Evolutionary conservation across 192 early-diverging fungal genomes (phyloP).

Genomic region (Coemansia sp.): DNA sequence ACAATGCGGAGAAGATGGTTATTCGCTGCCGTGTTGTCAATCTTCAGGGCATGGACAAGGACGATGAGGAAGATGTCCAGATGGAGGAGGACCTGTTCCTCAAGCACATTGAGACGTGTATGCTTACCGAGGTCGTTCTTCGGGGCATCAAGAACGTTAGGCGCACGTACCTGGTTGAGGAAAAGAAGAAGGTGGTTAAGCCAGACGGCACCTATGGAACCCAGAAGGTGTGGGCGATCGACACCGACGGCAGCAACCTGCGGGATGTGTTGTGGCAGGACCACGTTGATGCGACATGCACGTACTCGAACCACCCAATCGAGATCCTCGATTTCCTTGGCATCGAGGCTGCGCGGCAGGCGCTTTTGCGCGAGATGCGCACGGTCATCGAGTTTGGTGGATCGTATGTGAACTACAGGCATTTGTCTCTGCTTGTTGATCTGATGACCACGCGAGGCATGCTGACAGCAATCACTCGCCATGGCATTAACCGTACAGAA

Average conservation of each 20-base stretch:
- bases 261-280: conserved; percentile 80
- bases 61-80: conserved; percentile 57
- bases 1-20: conserved; percentile 84
- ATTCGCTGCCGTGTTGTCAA: conserved; percentile 84
- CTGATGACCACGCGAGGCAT: conserved; percentile 93
- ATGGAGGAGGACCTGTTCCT: conserved; percentile 88
- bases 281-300: conserved; percentile 76
- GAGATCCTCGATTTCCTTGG: conserved; percentile 92
- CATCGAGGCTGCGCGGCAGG: conserved; percentile 93
- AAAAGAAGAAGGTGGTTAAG: conserved; percentile 41
- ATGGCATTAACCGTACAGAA: conserved; percentile 96
- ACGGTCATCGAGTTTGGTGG: conserved; percentile 93
- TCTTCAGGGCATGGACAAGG: conserved; percentile 58
- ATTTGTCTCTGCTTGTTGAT: conserved; percentile 92
- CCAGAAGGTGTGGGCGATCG: conserved; percentile 74
- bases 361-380: conserved; percentile 85
- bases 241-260: conserved; percentile 93
- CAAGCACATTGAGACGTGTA: conserved; percentile 77
- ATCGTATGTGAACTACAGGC: conserved; percentile 98
- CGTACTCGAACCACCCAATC: conserved; percentile 89
- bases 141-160: conserved; percentile 84
- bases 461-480: conserved; percentile 95
- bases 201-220: conserved; percentile 63
- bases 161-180: conserved; percentile 67
- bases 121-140: conserved; percentile 83